These are phyloP conservation scores for Phaeosphaeria sp. DNA, from an alignment of 2,329 filamentous ascomycete genomes.

Conservation along the genomic window DNA sequence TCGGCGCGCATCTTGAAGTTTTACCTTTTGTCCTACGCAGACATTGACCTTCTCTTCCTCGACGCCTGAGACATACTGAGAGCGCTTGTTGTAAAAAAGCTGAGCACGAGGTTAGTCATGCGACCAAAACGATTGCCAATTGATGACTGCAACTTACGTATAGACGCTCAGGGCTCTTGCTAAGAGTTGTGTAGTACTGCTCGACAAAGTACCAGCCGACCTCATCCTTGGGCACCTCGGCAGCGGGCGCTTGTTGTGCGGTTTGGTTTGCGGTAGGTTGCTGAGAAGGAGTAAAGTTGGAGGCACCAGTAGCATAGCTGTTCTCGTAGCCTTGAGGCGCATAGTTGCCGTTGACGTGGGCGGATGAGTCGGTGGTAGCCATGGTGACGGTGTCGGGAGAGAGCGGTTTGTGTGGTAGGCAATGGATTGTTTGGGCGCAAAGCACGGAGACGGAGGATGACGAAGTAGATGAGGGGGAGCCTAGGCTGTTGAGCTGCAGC, in stretches of 20 bases:
- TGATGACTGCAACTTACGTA: constrained; percentile 58
- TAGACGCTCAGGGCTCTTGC: constrained; percentile 91
- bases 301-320: constrained; percentile 41
- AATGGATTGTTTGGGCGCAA: constrained; percentile 11
- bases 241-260: constrained; percentile 34
- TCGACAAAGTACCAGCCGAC: constrained; percentile 99
- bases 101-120: constrained; percentile 41
- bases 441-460: constrained; percentile 5
- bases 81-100: constrained; percentile 95
- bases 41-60: constrained; percentile 90
- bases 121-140: not conserved
- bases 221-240: constrained; percentile 78
- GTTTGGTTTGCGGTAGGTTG: constrained; percentile 31
- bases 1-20: constrained; percentile 38
- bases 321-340: constrained; percentile 51
- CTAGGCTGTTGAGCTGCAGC: constrained; percentile 7
- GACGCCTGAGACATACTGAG: constrained; percentile 89
- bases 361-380: constrained; percentile 43
- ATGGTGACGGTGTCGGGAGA: constrained; percentile 30
- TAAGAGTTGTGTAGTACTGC: constrained; percentile 98
- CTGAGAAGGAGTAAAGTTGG: constrained; percentile 36
- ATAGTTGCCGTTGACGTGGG: constrained; percentile 58
- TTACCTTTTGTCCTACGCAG: constrained; percentile 84
- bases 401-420: constrained; percentile 12
- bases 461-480: not conserved